Evolutionary conservation across 2,329 filamentous ascomycete species (phyloP), one percentile per base, ranked within the genome.

Genomic region (Drechslerella dactyloides): DNA sequence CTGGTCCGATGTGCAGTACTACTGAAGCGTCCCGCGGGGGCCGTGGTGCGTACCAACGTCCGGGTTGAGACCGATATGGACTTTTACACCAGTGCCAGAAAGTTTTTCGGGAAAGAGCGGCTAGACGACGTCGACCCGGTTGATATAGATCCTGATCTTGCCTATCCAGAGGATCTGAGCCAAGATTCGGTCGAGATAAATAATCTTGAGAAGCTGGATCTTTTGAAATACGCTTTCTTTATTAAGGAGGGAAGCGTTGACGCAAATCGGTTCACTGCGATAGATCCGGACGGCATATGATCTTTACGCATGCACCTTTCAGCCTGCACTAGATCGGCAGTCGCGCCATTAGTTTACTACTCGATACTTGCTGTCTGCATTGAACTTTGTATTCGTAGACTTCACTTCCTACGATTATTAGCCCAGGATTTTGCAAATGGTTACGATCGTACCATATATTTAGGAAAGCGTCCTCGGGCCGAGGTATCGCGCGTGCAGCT

Each of bases 51-150:
- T 3, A 48, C 44, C 11, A 48, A 19, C 17, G 19, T 48, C 44
- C 8, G 44, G n/a, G 19, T 48, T 23, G 44, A 48, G 15, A 48
- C 44, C 44, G 44, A 48, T 10, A 17, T 48, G n/a, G 44, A 48
- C 44, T 19, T 48, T 5, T 48, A 3, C 17, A 48, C 44, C 15
- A 48, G 19, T 48, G 44, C 44, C 5, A 48, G 44, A 48, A 48
- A 19, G 17, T 48, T 48, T 23, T 48, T 48, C 11, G 44, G 44
- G 19, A 2, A 17, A 21, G 44, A 48, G 44, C 44, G 44, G 19
- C 44, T 48, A 17, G 44, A 48, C 44, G 44, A 48, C 19, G 44
- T 48, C 19, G 44, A 48, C 17, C 44, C 44, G 6, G 17, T 48
- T 21, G 44, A 48, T 21, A 48, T 48, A 10, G 44, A 48, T 19